phyloP scores from a whole-genome alignment of 345 rosid genomes.

The Brassica carinata region DNA sequence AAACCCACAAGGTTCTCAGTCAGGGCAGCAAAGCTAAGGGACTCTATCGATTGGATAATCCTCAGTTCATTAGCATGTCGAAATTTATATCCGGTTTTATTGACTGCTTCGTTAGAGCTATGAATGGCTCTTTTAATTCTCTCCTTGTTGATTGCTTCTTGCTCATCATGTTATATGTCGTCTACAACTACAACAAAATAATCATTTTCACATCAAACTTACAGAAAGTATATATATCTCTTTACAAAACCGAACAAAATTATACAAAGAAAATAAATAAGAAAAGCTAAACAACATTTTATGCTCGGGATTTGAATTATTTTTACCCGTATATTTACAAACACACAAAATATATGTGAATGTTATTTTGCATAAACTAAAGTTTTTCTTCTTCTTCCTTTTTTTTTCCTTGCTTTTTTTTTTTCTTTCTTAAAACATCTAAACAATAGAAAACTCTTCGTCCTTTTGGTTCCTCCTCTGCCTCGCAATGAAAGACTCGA shows the following conservation, averaged over 20 bases:
- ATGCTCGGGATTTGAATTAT: constrained; percentile 31
- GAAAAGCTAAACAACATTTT: constrained; percentile 21
- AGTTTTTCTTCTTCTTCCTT: constrained; percentile 10
- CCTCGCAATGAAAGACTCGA: constrained; percentile 83
- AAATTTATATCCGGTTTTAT: too few relatives aligned
- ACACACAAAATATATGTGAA: constrained; percentile 37
- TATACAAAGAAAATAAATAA: constrained; percentile 22
- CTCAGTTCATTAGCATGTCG: too few relatives aligned
- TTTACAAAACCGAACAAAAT: constrained; percentile 10
- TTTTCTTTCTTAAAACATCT: not conserved
- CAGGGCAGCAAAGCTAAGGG: too few relatives aligned
- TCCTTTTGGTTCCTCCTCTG: constrained; percentile 69
- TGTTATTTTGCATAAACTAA: constrained; percentile 36
- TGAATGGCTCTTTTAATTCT: not conserved
- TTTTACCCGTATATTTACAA: constrained; percentile 26
- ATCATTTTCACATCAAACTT: not conserved
- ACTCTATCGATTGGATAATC: too few relatives aligned
- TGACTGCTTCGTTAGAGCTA: constrained; percentile 49
- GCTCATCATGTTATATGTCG: not conserved
- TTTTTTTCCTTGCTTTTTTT: not conserved
- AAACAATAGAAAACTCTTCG: constrained; percentile 53
- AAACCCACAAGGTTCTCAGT: too few relatives aligned
- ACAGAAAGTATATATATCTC: constrained; percentile 1
- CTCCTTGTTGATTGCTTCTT: not conserved
- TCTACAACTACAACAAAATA: not conserved